phyloP scores from a whole-genome alignment of 148 eudicot genomes.

The Rhododendron kiyosumense region DNA sequence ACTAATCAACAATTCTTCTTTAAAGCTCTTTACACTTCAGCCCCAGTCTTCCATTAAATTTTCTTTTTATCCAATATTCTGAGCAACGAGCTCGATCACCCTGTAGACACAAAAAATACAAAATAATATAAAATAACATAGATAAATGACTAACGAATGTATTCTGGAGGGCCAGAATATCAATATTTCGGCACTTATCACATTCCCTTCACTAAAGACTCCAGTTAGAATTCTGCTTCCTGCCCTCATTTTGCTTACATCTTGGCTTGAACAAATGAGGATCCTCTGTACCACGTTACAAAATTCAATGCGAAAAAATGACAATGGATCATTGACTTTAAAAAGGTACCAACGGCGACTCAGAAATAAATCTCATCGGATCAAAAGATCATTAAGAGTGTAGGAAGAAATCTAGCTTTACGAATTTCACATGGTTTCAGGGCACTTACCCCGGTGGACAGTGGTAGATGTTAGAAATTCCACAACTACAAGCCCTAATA shows the following conservation, averaged over 20 bases:
- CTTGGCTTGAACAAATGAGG: constrained; percentile 75
- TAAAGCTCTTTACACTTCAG: no score
- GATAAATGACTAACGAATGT: no score
- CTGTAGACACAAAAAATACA: no score
- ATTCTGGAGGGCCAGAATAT: no score
- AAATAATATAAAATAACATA: no score
- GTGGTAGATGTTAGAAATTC: constrained; percentile 6
- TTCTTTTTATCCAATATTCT: no score
- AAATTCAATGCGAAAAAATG: constrained; percentile 55
- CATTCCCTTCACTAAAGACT: constrained; percentile 46
- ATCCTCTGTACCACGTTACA: constrained; percentile 82
- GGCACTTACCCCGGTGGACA: constrained; percentile 83
- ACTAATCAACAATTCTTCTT: no score
- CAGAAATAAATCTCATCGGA: neutral
- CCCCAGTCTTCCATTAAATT: no score
- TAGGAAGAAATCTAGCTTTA: neutral
- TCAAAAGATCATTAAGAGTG: neutral
- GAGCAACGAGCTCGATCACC: no score
- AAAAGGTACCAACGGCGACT: neutral
- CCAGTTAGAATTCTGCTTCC: constrained; percentile 43
- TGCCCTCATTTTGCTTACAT: constrained; percentile 69
- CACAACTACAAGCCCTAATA: no score
- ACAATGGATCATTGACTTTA: neutral
- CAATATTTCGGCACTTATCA: no score
- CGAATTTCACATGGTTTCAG: neutral